Evolutionary conservation across 129 eudicot genomes (phyloP), one percentile per base, ranked within the genome.

Genomic region (Pittosporum tobira): DNA sequence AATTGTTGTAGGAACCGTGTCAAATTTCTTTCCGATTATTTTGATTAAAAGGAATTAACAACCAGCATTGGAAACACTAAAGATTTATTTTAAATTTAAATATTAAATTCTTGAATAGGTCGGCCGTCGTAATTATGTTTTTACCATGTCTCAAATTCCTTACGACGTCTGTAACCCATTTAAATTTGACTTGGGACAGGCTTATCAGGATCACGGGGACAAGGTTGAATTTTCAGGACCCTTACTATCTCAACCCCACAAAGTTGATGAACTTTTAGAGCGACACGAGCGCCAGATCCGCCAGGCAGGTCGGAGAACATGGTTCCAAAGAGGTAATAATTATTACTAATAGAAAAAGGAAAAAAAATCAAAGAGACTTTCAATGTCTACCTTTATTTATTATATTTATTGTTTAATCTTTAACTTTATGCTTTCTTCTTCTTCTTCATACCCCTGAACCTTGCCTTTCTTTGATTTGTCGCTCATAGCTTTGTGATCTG

Each of bases 161-260:
- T 34, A 34, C 7, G 13, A 6, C 10, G 7, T 34, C 40, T 12
- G 47, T 70, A 28, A 71, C 46, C 51, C 30, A 57, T 67, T 62
- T 27, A 38, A 62, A 47, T 61, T 37, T 48, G 30, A 34, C 49
- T 26, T 52, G 68, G n/a, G 45, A 37, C 79, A 83, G 85, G 74
- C 67, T 60, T 79, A 66, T 66, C 77, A 78, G 72, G 84, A 85
- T 64, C 72, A 85, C 44, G 95, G 64, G 75, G 97, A 90, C 51
- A 80, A 80, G 72, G 89, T 90, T 59, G 97, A 90, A 70, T 90
- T 68, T 70, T 90, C 97, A 20, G 97, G 97, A 54, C 97, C 97
- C 2, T 69, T 90, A 67, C 63, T 90, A 57, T 72, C 95, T 53
- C 95, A 90, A 30, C 71, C 95, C n/a, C 84, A 81, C 34, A 79